A percentile compares a stretch with the other conserved stretches of the same genome.
These are phyloP conservation scores for Incumbomyces delicatus DNA, from an alignment of 2,329 filamentous ascomycete genomes.

Conservation along the genomic window DNA sequence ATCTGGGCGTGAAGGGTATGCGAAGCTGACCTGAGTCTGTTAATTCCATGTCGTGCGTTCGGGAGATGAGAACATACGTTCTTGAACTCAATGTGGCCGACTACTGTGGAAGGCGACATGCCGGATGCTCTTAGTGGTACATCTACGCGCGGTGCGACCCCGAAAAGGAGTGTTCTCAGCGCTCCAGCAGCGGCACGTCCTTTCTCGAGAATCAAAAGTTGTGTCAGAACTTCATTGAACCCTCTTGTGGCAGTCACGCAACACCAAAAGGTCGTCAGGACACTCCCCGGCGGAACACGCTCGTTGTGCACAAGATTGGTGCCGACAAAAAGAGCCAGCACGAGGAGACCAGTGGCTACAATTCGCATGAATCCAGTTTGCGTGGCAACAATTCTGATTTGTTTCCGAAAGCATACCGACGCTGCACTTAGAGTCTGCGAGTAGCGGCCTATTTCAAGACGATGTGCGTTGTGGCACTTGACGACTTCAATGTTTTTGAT, in stretches of 20 bases:
- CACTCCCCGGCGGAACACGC: constrained; percentile 50
- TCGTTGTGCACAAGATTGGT: constrained; percentile 52
- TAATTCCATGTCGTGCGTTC: constrained; percentile 6
- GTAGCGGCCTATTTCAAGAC: constrained; percentile 60
- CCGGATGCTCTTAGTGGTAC: constrained; percentile 21
- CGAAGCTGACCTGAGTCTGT: constrained; percentile 58
- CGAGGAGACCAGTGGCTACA: constrained; percentile 68
- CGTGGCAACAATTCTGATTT: constrained; percentile 57
- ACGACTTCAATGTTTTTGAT: constrained; percentile 71
- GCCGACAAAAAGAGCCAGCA: constrained; percentile 38
- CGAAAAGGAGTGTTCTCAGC: constrained; percentile 41
- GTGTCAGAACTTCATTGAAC: constrained; percentile 63
- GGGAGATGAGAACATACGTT: constrained; percentile 44
- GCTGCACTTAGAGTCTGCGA: constrained; percentile 46
- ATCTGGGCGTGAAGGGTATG: constrained; percentile 63
- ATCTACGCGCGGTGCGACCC: constrained; percentile 21
- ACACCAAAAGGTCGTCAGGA: constrained; percentile 79
- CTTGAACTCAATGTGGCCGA: constrained; percentile 59
- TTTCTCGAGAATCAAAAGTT: constrained; percentile 68
- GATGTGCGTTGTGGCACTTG: constrained; percentile 72
- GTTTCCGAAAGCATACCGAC: constrained; percentile 53
- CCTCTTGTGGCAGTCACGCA: constrained; percentile 67
- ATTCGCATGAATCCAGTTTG: constrained; percentile 67
- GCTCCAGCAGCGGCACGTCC: constrained; percentile 63
- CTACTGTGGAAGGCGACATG: constrained; percentile 37